Conservation (phyloP, 73 alveolate species). For the Stentor roeselii region DNA sequence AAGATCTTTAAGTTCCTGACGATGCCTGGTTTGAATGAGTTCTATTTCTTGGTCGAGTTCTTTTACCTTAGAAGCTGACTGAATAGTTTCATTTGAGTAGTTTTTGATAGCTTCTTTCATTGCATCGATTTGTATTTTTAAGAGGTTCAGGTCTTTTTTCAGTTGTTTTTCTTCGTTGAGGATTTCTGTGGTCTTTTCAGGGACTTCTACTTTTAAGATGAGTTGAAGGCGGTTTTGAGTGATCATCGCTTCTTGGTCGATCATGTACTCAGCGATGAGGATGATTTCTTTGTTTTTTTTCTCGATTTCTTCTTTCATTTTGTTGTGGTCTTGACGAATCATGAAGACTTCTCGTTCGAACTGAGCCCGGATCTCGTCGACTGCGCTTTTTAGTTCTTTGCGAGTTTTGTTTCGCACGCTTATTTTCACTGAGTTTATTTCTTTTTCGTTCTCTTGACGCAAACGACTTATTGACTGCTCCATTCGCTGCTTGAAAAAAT, state of each 20-base stretch:
- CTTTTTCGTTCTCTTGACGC: constrained; percentile 7
- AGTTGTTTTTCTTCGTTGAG: neutral
- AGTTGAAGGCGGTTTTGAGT: neutral
- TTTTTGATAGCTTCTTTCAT: neutral
- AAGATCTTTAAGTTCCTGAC: neutral
- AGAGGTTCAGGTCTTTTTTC: neutral
- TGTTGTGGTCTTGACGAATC: neutral
- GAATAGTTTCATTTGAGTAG: neutral
- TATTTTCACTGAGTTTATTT: neutral
- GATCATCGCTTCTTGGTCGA: neutral
- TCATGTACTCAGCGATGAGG: neutral
- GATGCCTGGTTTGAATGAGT: neutral
- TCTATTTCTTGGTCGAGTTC: neutral
- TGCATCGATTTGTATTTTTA: constrained; percentile 12
- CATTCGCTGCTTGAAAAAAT: constrained; percentile 7
- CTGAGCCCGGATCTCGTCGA: neutral
- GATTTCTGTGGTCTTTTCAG: neutral
- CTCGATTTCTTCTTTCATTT: neutral
- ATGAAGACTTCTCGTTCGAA: neutral
- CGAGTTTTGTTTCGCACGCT: neutral
- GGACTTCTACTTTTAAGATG: neutral
- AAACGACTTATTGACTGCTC: neutral
- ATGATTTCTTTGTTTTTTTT: neutral
- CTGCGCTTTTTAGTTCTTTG: constrained; percentile 2
- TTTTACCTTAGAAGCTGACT: neutral